Conservation (phyloP, 2,329 filamentous ascomycete species). For the Aspergillus proliferans region DNA sequence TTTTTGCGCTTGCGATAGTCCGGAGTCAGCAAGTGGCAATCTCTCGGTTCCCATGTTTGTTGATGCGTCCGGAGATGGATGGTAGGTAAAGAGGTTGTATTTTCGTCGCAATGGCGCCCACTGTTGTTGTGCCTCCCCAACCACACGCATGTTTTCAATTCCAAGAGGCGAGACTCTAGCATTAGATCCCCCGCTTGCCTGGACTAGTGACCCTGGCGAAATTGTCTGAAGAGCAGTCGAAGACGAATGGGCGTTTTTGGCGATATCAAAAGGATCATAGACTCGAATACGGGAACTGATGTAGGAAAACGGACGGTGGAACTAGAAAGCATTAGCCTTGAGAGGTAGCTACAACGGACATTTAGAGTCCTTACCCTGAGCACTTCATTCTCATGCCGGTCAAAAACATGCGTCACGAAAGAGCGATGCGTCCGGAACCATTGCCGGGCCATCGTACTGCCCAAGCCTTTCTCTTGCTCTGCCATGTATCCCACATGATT, state of each 20-base stretch:
- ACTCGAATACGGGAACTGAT: constrained; percentile 56
- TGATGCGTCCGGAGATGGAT: constrained; percentile 36
- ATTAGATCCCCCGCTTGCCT: constrained; percentile 36
- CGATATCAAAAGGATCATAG: constrained; percentile 46
- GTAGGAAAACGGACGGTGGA: constrained; percentile 59
- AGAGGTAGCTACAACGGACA: background rate
- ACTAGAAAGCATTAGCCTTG: constrained; percentile 28
- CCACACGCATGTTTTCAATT: constrained; percentile 55
- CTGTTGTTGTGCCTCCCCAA: constrained; percentile 58
- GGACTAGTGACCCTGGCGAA: constrained; percentile 36
- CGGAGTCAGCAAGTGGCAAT: constrained; percentile 39
- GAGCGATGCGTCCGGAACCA: constrained; percentile 57
- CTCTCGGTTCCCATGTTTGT: constrained; percentile 33
- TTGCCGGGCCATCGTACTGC: constrained; percentile 51
- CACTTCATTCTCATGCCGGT: constrained; percentile 54
- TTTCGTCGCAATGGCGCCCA: constrained; percentile 59
- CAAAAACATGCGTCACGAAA: constrained; percentile 62
- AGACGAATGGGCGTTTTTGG: constrained; percentile 27
- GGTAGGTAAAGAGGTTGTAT: constrained; percentile 59
- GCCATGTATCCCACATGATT: constrained; percentile 60
- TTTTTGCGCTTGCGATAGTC: constrained; percentile 46
- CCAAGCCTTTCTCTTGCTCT: constrained; percentile 56
- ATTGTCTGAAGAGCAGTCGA: constrained; percentile 42
- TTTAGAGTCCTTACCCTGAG: constrained; percentile 37
- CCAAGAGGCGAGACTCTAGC: constrained; percentile 49